A percentile compares a stretch with the other conserved stretches of the same genome.
phyloP scores from a whole-genome alignment of 2,329 filamentous ascomycete genomes.

The Lasiodiplodia sp. region DNA sequence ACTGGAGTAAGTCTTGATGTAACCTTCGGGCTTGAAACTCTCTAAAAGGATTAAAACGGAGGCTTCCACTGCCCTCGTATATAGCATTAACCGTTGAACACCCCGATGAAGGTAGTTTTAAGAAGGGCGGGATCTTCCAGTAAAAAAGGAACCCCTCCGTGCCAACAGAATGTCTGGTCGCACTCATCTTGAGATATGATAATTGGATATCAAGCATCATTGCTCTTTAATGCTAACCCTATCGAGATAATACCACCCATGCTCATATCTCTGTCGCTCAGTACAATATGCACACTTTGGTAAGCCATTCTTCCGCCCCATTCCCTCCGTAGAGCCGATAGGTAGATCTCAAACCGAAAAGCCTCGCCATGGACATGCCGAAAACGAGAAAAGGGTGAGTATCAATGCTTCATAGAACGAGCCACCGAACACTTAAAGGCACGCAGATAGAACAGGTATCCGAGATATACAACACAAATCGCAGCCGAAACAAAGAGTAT shows the following conservation, averaged over 20 bases:
- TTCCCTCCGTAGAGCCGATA: not conserved
- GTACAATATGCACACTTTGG: not conserved
- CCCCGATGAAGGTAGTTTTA: too few species aligned
- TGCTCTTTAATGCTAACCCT: not conserved
- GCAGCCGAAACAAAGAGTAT: not conserved
- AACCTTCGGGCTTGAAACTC: too few species aligned
- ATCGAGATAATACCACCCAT: not conserved
- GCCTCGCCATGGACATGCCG: not conserved
- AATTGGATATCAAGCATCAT: not conserved
- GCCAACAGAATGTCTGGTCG: not conserved
- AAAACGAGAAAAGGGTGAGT: not conserved
- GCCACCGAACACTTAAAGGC: not conserved
- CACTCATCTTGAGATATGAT: not conserved
- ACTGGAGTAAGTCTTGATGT: too few species aligned
- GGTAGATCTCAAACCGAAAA: not conserved
- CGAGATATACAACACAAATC: not conserved
- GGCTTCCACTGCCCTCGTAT: too few species aligned
- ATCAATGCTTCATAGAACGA: not conserved
- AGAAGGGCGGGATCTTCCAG: too few species aligned
- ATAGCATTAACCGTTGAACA: too few species aligned
- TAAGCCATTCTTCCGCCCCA: not conserved
- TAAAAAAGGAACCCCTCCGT: too few species aligned
- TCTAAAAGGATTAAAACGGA: too few species aligned
- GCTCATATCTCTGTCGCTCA: not conserved
- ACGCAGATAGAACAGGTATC: not conserved